phyloP scores from a whole-genome alignment of 352 stramenopile genomes.

The Aphanomyces stellatus region DNA sequence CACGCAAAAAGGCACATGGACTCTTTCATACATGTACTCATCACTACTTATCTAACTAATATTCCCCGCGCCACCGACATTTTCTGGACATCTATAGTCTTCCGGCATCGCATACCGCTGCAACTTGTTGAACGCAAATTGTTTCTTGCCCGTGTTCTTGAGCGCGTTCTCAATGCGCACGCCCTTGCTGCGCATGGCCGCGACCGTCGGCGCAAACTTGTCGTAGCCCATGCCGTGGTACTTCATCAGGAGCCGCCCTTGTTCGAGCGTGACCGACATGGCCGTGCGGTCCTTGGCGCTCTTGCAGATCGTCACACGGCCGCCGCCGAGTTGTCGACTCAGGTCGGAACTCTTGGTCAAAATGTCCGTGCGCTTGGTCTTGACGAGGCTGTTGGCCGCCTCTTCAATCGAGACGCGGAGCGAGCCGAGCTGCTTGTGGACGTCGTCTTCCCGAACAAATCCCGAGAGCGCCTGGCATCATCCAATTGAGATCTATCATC shows the following conservation, averaged over 20 bases:
- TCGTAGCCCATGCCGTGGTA: constrained; percentile 72
- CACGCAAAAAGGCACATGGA: not conserved
- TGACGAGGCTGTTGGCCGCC: constrained; percentile 71
- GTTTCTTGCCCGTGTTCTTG: constrained; percentile 84
- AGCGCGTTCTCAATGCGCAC: constrained; percentile 84
- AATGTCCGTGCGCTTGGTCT: constrained; percentile 81
- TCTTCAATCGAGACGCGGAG: constrained; percentile 63
- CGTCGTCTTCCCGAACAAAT: constrained; percentile 57
- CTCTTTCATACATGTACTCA: not conserved
- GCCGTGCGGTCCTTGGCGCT: constrained; percentile 96
- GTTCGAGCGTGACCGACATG: constrained; percentile 96
- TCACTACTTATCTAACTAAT: constrained; percentile 41
- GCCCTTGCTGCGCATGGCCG: constrained; percentile 80
- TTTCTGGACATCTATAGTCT: constrained; percentile 79
- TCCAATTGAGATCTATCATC: not conserved
- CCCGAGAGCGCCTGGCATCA: not conserved
- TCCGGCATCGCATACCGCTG: constrained; percentile 80
- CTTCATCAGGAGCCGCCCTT: constrained; percentile 80
- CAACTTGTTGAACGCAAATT: constrained; percentile 85
- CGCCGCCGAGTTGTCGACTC: constrained; percentile 81
- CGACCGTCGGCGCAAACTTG: constrained; percentile 68
- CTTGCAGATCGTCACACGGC: constrained; percentile 94
- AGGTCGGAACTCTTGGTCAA: constrained; percentile 71
- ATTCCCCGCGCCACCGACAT: constrained; percentile 74
- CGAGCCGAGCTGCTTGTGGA: constrained; percentile 52